Evolutionary conservation across 306 rosid genomes (phyloP).

Genomic region (Vachellia collinsii): DNA sequence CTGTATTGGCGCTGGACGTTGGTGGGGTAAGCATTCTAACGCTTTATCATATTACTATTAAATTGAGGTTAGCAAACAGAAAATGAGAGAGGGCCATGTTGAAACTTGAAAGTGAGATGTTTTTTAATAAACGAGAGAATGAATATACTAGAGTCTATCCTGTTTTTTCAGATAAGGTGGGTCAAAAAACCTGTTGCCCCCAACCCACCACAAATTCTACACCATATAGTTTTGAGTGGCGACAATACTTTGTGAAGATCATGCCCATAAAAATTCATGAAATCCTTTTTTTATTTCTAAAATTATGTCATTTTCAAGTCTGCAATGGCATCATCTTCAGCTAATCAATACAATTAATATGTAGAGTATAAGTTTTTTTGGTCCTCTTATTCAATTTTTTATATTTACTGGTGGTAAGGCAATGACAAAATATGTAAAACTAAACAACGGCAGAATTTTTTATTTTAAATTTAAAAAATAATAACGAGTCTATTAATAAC

Average conservation of each 20-base stretch:
- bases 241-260: background rate
- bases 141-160: conserved; percentile 5
- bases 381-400: background rate
- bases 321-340: background rate
- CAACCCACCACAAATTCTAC: background rate
- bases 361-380: background rate
- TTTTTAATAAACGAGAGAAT: background rate
- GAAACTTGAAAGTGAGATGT: background rate
- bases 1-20: background rate
- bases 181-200: background rate
- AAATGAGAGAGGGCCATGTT: background rate
- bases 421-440: background rate
- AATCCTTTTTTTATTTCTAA: background rate
- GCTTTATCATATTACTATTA: background rate
- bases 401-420: background rate
- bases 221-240: background rate
- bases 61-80: background rate
- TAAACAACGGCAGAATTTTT: too few species aligned
- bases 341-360: background rate
- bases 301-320: background rate
- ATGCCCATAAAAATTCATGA: background rate
- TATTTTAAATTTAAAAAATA: too few species aligned
- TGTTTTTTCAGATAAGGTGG: background rate
- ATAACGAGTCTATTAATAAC: too few species aligned
- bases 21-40: background rate